phyloP scores from a whole-genome alignment of 306 rosid genomes.

The Quercus glauca region DNA sequence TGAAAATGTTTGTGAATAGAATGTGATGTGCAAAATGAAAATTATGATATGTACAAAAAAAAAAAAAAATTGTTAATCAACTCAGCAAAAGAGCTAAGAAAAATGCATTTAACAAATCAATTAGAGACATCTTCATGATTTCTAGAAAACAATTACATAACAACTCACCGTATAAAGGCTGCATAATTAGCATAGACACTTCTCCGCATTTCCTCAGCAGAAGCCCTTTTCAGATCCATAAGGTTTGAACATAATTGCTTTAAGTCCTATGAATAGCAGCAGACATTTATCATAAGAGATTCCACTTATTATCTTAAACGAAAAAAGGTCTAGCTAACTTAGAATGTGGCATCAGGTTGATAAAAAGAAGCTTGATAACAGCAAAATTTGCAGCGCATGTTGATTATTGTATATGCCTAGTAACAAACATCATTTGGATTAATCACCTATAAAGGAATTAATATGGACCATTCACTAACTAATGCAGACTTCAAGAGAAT shows the following conservation, averaged over 20 bases:
- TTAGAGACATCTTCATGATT: not conserved
- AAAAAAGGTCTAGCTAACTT: not conserved
- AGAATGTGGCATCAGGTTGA: not conserved
- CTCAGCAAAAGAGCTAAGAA: not conserved
- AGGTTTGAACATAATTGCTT: constrained; percentile 87
- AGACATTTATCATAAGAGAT: not conserved
- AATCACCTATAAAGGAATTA: not conserved
- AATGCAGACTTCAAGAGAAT: not conserved
- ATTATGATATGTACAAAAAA: not conserved
- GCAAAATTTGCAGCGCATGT: not conserved
- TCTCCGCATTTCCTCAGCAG: constrained; percentile 98
- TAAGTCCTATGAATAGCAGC: constrained; percentile 58
- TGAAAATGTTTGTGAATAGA: too few relatives aligned
- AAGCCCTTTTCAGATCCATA: constrained; percentile 81
- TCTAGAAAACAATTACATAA: constrained; percentile 7
- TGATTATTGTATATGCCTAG: not conserved
- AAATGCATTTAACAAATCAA: not conserved
- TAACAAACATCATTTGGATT: not conserved
- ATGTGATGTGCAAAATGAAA: not conserved
- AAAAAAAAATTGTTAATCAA: constrained; percentile 8
- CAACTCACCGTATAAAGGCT: constrained; percentile 88
- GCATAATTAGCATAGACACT: constrained; percentile 98
- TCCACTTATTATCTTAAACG: not conserved
- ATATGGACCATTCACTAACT: not conserved
- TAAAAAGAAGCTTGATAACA: not conserved